These are phyloP conservation scores for Colletotrichum gigasporum DNA, from an alignment of 2,329 filamentous ascomycete species.

Conservation along the genomic window DNA sequence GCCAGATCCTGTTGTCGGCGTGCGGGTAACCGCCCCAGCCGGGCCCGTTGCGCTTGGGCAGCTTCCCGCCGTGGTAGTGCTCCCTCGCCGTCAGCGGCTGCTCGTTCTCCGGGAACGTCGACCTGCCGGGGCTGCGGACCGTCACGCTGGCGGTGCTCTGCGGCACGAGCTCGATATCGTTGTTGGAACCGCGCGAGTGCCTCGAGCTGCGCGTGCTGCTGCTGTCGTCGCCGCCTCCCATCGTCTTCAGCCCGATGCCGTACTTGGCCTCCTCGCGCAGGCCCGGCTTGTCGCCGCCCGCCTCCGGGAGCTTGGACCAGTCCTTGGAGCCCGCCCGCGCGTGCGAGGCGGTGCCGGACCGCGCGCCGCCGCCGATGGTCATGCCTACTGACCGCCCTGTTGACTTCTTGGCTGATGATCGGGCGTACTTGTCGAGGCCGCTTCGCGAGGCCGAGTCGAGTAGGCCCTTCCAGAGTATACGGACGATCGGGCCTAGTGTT, in stretches of 20 bases:
- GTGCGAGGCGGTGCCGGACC: slow-evolving; percentile 8
- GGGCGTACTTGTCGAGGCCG: slow-evolving; percentile 4
- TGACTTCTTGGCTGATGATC: slow-evolving; percentile 19
- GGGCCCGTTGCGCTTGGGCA: background rate
- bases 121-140: background rate
- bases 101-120: background rate
- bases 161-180: slow-evolving; percentile 15
- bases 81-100: slow-evolving; percentile 1
- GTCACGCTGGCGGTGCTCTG: slow-evolving; percentile 20
- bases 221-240: slow-evolving; percentile 30
- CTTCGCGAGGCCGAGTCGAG: slow-evolving; percentile 18
- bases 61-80: slow-evolving; percentile 12
- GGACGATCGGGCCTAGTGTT: slow-evolving; percentile 10
- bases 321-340: background rate
- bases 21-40: slow-evolving; percentile 7
- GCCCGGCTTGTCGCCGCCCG: background rate
- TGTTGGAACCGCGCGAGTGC: slow-evolving; percentile 10
- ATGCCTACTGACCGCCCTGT: background rate
- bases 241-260: slow-evolving; percentile 33
- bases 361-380: slow-evolving; percentile 22
- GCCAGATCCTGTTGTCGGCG: slow-evolving; percentile 23
- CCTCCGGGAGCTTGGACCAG: slow-evolving; percentile 10
- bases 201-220: slow-evolving; percentile 29
- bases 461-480: slow-evolving; percentile 17
- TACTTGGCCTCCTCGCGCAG: slow-evolving; percentile 26